Conservation (phyloP, 768 basidiomycete genomes). For the Tephrocybe sp. region DNA sequence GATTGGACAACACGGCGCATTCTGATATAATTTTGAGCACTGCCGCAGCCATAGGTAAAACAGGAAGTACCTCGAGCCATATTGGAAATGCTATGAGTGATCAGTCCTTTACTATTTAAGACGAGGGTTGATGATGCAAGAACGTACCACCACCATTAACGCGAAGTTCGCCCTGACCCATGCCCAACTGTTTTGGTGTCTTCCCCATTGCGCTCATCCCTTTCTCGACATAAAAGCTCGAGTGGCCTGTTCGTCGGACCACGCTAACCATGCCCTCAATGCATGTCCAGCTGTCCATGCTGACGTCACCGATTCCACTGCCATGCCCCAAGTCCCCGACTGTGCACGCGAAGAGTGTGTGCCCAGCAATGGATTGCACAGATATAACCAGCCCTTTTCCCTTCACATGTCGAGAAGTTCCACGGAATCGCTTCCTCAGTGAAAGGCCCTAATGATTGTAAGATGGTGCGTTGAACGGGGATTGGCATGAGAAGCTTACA, state of each 20-base stretch:
- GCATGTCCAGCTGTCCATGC: slow-evolving; percentile 77
- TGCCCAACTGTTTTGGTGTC: slow-evolving; percentile 69
- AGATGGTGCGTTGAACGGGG: slow-evolving; percentile 1
- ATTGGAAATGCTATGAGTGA: slow-evolving; percentile 71
- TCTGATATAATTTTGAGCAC: slow-evolving; percentile 39
- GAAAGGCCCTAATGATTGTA: slow-evolving; percentile 60
- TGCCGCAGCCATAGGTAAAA: background rate
- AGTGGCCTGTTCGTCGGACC: slow-evolving; percentile 79
- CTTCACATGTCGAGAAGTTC: slow-evolving; percentile 65
- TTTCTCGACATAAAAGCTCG: slow-evolving; percentile 85
- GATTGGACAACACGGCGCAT: slow-evolving; percentile 81
- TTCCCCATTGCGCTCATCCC: slow-evolving; percentile 85
- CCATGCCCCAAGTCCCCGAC: slow-evolving; percentile 75
- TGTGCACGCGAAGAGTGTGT: slow-evolving; percentile 79
- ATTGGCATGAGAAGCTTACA: slow-evolving; percentile 29
- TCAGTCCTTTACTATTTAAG: background rate
- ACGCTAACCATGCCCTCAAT: slow-evolving; percentile 80
- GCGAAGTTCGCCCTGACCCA: slow-evolving; percentile 55
- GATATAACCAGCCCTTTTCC: slow-evolving; percentile 83
- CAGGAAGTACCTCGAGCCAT: slow-evolving; percentile 67
- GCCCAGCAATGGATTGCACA: slow-evolving; percentile 77
- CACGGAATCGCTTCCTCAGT: slow-evolving; percentile 80
- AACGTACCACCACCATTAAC: slow-evolving; percentile 78
- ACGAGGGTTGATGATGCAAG: background rate
- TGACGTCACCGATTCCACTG: slow-evolving; percentile 72